Evolutionary conservation across 495 filamentous ascomycete genomes (phyloP).

Genomic region (Apodospora peruviana): DNA sequence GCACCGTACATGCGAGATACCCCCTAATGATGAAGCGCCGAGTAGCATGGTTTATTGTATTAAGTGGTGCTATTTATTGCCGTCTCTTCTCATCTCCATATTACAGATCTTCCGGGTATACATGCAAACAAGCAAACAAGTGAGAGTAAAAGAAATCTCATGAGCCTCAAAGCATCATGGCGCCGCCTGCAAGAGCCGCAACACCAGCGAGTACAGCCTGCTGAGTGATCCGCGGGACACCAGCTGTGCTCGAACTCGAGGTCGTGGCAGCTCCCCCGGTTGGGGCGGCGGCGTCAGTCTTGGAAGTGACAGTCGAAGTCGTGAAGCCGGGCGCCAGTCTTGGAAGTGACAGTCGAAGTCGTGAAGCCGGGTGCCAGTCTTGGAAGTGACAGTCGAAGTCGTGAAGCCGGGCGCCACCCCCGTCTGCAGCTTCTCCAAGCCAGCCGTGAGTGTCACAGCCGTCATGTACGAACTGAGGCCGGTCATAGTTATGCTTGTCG

Average conservation of each 20-base stretch:
- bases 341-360: no score
- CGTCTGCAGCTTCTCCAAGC: background rate
- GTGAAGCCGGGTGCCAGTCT: no score
- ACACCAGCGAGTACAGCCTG: constrained; percentile 22
- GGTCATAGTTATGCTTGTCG: no score
- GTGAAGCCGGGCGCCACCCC: constrained; percentile 3
- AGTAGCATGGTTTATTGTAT: no score
- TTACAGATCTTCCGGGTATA: background rate
- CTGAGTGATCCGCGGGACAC: constrained; percentile 28
- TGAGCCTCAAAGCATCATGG: constrained; percentile 19
- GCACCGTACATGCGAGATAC: background rate
- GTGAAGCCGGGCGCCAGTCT: no score
- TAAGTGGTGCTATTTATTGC: no score
- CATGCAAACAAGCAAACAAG: background rate
- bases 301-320: no score
- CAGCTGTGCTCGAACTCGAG: constrained; percentile 25
- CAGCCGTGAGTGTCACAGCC: constrained; percentile 1
- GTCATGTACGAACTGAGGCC: background rate
- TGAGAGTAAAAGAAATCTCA: no score
- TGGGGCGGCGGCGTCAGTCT: constrained; percentile 11
- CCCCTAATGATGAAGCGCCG: no score
- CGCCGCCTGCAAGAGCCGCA: constrained; percentile 21
- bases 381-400: no score
- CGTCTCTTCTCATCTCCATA: background rate
- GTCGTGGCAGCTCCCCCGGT: constrained; percentile 16